Base-by-base conservation (phyloP, 2,329 filamentous ascomycete genomes). In the Neoarthrinium moseri region DNA sequence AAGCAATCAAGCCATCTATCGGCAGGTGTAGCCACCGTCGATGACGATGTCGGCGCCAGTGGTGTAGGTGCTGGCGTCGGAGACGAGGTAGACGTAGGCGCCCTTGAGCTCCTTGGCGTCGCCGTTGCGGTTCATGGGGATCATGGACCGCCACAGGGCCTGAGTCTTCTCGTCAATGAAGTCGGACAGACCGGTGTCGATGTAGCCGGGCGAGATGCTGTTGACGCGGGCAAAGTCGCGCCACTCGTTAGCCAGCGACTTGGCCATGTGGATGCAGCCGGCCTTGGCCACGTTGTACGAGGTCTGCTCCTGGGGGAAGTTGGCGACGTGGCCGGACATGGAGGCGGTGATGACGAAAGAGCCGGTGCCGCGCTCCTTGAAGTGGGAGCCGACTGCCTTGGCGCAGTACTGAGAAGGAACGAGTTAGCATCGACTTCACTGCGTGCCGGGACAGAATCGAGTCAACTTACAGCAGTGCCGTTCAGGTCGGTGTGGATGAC, bases 81-180 rank as follows among this genome's bases (percentile, higher is more conserved):
- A 82, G 10, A 82, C 80, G 39, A 87, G 71, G 62, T 84, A 86
- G 39, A 86, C 64, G 60, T 80, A 87, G 24, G 82, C 84, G 15
- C 83, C 85, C 68, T 87, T 86, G 54, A 88, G 69, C 70, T 88
- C 85, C 55, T 83, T 78, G 4, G 78, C 69, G 49, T 78, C 67
- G 13, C 81, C 84, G 58, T 86, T 80, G 56, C 84, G 72, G 49
- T 75, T 52, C 52, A 66, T 57, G 41, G 62, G 61, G 36, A 63
- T 60, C 57, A 62, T 63, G 41, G 54, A 54, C 41, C 54, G 50
- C 61, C 61, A 63, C 20, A 65, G 52, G 63, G 57, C 41, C 50
- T 62, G 60, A 6, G 56, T 59, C 54, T 59, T 47, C 48, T 54
- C 12, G 39, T 57, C 55, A 52, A 61, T n/a, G 78, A 84, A 45